Conservation (phyloP, 441 rosid species). For the Mallotus japonicus region DNA sequence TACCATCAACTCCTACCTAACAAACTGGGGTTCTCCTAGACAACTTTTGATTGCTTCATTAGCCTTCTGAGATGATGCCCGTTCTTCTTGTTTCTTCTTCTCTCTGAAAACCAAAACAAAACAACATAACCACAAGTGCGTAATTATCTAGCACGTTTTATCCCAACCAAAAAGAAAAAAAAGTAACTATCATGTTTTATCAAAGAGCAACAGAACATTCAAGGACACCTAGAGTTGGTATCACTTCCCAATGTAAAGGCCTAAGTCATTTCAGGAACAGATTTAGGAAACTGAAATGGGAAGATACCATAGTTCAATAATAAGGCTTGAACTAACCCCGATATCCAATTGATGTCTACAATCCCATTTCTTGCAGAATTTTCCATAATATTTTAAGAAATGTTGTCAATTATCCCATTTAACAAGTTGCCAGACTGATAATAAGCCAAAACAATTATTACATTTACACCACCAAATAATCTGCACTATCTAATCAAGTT, state of each 20-base stretch:
- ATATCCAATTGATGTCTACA: not conserved
- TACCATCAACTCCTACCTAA: slow-evolving; percentile 21
- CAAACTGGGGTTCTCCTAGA: slow-evolving; percentile 45
- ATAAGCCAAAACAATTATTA: not conserved
- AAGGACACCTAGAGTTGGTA: not conserved
- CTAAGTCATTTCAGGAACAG: too few relatives aligned
- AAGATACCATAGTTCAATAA: not conserved
- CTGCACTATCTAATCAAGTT: not conserved
- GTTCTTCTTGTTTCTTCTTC: slow-evolving; percentile 85
- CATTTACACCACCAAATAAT: not conserved
- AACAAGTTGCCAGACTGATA: not conserved
- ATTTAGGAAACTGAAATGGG: too few relatives aligned
- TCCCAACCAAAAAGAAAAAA: too few relatives aligned
- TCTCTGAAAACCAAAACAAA: slow-evolving; percentile 51
- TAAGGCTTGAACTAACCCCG: not conserved
- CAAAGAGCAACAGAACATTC: not conserved
- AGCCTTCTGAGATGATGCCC: slow-evolving; percentile 68
- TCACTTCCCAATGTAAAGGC: not conserved
- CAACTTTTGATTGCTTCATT: slow-evolving; percentile 71
- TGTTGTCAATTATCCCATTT: not conserved
- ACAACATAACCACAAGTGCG: too few relatives aligned
- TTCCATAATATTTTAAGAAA: not conserved
- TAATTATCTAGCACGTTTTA: too few relatives aligned
- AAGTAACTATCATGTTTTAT: too few relatives aligned
- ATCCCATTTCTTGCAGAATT: not conserved